phyloP scores from a whole-genome alignment of 108 stramenopile species.

The Nitzschia putrida region DNA sequence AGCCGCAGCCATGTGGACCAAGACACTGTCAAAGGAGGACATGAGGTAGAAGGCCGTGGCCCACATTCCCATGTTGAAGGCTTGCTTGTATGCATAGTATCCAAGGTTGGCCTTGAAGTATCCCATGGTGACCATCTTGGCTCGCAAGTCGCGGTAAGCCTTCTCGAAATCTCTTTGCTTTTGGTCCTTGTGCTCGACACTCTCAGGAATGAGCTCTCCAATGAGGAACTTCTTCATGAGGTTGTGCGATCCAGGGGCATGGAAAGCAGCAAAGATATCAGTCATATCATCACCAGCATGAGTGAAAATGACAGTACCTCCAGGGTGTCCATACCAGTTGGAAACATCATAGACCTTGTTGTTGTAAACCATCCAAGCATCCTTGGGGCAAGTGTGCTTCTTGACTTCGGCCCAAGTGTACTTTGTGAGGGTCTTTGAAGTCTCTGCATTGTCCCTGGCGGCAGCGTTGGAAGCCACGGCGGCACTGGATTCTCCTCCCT shows the following conservation, averaged over 20 bases:
- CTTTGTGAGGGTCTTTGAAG: conserved; percentile 38
- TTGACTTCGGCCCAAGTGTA: conserved; percentile 90
- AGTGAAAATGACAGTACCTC: conserved; percentile 96
- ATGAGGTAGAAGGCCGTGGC: conserved; percentile 78
- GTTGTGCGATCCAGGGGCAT: conserved; percentile 87
- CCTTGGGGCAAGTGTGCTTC: conserved; percentile 88
- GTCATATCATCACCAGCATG: conserved; percentile 99
- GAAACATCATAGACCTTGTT: conserved; percentile 98
- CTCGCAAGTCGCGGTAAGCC: conserved; percentile 92
- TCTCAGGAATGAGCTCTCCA: conserved; percentile 86
- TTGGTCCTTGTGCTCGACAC: conserved; percentile 74
- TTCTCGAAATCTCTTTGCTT: conserved; percentile 91
- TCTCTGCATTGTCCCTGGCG: conserved; percentile 37
- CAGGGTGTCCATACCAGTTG: conserved; percentile 96
- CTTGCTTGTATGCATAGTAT: conserved; percentile 95
- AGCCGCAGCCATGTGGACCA: conserved; percentile 85
- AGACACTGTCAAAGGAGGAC: conserved; percentile 59
- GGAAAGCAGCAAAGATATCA: conserved; percentile 98
- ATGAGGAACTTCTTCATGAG: conserved; percentile 93
- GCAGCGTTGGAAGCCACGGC: conserved; percentile 22
- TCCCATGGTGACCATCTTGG: conserved; percentile 91
- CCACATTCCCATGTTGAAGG: conserved; percentile 84
- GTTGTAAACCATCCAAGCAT: conserved; percentile 93
- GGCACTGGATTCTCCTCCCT: conserved; percentile 72
- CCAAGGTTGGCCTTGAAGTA: conserved; percentile 89